Base-by-base conservation (phyloP, 2,329 filamentous ascomycete genomes). In the Penicillium oxalicum region DNA sequence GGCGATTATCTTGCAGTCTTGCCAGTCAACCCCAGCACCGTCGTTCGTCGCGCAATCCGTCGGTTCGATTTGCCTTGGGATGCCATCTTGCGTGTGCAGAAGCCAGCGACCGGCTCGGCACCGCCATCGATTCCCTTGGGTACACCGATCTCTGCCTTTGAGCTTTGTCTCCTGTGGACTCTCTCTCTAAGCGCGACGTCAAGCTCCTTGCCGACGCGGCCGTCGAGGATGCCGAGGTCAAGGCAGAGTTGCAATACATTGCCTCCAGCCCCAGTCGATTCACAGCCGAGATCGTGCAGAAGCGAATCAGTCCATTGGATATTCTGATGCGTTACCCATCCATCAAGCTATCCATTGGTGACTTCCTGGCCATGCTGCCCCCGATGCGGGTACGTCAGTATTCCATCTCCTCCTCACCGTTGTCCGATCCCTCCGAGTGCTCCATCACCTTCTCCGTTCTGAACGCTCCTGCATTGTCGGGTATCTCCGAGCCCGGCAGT, bases 331-430 rank as follows among this genome's bases (percentile, higher is more conserved):
- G 77, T 9, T 84, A 82, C 61, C 74, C 78, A 0, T 68, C 73
- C 0, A 73, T 87, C 29, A 68, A 77, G 2, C 67, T 91, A 0
- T 76, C 86, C 0, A 77, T 93, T 25, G 77, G 77, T 3, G 70
- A 79, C 13, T 91, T 86, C 70, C 74, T 93, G 6, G 75, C 77
- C 32, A 84, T 89, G 75, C 77, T 90, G 0, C 85, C 86, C 1
- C 84, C 87, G 0, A 87, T 93, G 82, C 82, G 86, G 27, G 77
- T 87, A 35, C 79, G 86, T n/a, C 84, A 88, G 65, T 90, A 90
- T 72, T 87, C 83, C 29, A 88, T 91, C 61, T 89, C 86, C 0
- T 89, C 86, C 0, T 88, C 86, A 0, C 84, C 86, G 0, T 73
- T 88, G 0, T 74, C 72, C 53, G 76, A 83, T 52, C 73, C 79